Conservation (phyloP, 192 early-diverging fungal genomes). For the Diversispora eburnea region DNA sequence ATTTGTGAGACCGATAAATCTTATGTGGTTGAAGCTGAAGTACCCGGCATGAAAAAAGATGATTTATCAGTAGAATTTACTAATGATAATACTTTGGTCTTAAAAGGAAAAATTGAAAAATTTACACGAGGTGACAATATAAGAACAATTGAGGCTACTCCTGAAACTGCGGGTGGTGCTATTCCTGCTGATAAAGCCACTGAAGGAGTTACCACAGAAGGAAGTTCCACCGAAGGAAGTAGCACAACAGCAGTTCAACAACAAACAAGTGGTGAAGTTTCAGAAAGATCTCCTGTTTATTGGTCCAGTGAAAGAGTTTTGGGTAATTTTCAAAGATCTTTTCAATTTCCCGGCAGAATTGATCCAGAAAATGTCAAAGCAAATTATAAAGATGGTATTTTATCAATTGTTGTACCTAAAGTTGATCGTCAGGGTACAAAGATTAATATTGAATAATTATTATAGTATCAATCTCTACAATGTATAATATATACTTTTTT, state of each 20-base stretch:
- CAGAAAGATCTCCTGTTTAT: not conserved
- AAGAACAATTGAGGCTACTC: conserved; percentile 9
- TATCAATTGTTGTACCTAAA: conserved; percentile 30
- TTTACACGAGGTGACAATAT: not conserved
- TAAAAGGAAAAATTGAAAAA: conserved; percentile 35
- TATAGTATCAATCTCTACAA: not conserved
- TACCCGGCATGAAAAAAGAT: conserved; percentile 39
- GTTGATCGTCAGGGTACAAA: conserved; percentile 13
- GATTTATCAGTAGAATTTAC: conserved; percentile 36
- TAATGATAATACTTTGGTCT: conserved; percentile 33
- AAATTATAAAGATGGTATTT: conserved; percentile 33
- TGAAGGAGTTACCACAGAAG: not conserved
- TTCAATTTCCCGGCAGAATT: conserved; percentile 29
- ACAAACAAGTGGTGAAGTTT: not conserved
- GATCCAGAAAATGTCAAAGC: conserved; percentile 31
- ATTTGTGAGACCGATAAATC: conserved; percentile 31
- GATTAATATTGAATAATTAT: conserved; percentile 27
- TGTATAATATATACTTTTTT: too few species aligned
- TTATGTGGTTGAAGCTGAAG: conserved; percentile 41
- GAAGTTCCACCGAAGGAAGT: not conserved
- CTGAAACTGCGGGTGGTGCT: not conserved
- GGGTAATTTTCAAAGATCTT: conserved; percentile 28
- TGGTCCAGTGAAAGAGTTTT: conserved; percentile 28
- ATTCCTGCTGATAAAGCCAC: not conserved
- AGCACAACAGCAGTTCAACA: not conserved